Evolutionary conservation across 225 moss, liverwort and hornwort species (phyloP).

Genomic region (Sphagnum contortum): DNA sequence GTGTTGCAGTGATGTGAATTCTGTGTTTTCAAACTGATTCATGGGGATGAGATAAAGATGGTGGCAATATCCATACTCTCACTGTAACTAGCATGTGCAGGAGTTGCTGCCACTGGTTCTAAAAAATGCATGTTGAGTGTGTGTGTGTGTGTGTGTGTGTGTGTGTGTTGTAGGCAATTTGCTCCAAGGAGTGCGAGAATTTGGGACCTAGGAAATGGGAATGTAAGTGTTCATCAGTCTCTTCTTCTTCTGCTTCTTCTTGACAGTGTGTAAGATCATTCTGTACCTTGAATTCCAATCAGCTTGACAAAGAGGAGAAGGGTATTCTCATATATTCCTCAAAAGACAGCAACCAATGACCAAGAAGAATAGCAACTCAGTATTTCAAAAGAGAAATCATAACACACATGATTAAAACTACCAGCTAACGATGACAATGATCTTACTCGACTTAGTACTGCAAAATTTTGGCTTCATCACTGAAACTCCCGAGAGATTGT

Average conservation of each 20-base stretch:
- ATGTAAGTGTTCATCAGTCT: conserved; percentile 8
- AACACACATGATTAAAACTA: not conserved
- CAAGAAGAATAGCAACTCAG: not conserved
- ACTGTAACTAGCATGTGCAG: not conserved
- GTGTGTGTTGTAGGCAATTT: conserved; percentile 26
- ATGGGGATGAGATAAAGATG: not conserved
- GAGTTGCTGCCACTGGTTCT: not conserved
- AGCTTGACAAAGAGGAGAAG: no score
- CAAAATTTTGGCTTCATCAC: no score
- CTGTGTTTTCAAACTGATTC: not conserved
- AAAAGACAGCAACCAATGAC: not conserved
- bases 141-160: not conserved
- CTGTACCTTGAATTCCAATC: no score
- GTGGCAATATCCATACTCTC: not conserved
- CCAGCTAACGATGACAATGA: not conserved
- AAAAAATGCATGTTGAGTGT: not conserved
- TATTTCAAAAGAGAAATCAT: not conserved
- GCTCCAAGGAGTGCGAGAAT: conserved; percentile 39
- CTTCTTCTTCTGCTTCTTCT: not conserved
- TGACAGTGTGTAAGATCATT: no score
- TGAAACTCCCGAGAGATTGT: no score
- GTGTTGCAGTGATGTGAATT: not conserved
- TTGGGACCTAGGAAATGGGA: conserved; percentile 43
- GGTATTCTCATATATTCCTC: not conserved
- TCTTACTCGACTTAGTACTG: not conserved